Conservation (phyloP, 805 yeast genomes). For the Jamesozyma lodderae region DNA sequence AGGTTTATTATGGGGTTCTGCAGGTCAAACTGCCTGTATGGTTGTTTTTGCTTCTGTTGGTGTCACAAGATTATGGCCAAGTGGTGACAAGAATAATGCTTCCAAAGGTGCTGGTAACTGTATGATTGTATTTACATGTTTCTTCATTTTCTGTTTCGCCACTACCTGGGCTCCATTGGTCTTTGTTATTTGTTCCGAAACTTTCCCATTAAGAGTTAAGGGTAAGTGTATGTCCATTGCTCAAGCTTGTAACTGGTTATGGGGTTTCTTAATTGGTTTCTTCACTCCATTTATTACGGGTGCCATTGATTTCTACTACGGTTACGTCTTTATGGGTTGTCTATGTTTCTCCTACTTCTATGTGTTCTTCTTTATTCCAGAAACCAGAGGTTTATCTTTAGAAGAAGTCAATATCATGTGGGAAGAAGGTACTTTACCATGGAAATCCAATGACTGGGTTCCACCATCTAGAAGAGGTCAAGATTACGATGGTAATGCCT, state of each 20-base stretch:
- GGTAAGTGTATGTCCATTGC: conserved; percentile 2
- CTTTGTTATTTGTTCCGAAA: conserved; percentile 55
- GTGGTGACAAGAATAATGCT: neutral
- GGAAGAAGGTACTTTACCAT: conserved; percentile 27
- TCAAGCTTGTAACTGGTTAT: conserved; percentile 3
- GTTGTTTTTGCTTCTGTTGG: conserved; percentile 1
- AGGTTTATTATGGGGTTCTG: neutral
- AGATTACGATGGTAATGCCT: conserved; percentile 12
- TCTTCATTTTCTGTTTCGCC: conserved; percentile 11
- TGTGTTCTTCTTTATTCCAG: conserved; percentile 3
- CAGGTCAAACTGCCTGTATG: neutral
- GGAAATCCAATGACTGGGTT: conserved; percentile 41
- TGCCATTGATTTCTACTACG: conserved; percentile 4
- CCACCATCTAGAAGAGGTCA: conserved; percentile 33
- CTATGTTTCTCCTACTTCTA: conserved; percentile 4
- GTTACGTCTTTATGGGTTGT: conserved; percentile 4
- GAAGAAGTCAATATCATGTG: conserved; percentile 3
- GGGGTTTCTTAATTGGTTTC: conserved; percentile 5
- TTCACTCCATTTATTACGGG: conserved; percentile 4
- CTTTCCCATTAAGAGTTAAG: conserved; percentile 51
- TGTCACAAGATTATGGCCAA: neutral
- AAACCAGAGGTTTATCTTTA: conserved; percentile 3
- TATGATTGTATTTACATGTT: conserved; percentile 1
- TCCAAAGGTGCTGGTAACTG: conserved; percentile 1
- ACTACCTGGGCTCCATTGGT: conserved; percentile 65